Evolutionary conservation across 805 yeast genomes (phyloP), one percentile per base, ranked within the genome.

Genomic region (Kodamaea leandrae): DNA sequence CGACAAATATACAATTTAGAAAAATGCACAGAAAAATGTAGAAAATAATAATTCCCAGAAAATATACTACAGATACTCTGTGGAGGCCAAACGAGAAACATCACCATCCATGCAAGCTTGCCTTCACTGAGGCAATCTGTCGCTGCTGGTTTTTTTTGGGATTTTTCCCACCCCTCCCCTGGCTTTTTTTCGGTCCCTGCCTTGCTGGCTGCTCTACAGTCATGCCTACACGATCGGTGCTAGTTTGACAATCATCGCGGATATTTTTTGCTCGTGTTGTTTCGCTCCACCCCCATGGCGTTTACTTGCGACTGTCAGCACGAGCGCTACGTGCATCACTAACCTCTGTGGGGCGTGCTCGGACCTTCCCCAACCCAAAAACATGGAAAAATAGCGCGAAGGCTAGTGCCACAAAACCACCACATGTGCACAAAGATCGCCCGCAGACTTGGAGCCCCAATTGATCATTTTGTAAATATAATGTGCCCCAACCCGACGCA

Each of bases 1-100:
- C 28, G 36, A 38, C 41, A 38, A 38, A 27, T 27, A 36, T 28
- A 36, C 25, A 36, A 27, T 28, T 36, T 20, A 30, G 32, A 36
- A 27, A 36, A 36, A 36, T 28, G 30, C 30, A 27, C 39, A 36
- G 39, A 17, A 26, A 18, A 36, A 23, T 15, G 25, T 8, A 36
- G 39, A 36, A 36, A 36, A 36, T 28, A 36, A 28, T 28, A 17
- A 17, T 12, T 7, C 16, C 20, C 10, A 30, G 39, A 36, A 36
- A 36, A 36, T 36, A 36, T 27, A 7, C 25, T 21, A 21, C n/a
- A n/a, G n/a, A n/a, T n/a, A n/a, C n/a, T n/a, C n/a, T 13, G 32
- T 14, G 4, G 7, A 17, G 24, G 24, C 24, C 24, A 21, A 9
- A 6, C 9, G 24, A 9, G 24, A 9, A 9, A 7, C 24, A 21